A percentile compares a stretch with the other conserved stretches of the same genome.
Evolutionary conservation across 805 yeast species (phyloP).

Genomic region (Ogataea pilisensis): DNA sequence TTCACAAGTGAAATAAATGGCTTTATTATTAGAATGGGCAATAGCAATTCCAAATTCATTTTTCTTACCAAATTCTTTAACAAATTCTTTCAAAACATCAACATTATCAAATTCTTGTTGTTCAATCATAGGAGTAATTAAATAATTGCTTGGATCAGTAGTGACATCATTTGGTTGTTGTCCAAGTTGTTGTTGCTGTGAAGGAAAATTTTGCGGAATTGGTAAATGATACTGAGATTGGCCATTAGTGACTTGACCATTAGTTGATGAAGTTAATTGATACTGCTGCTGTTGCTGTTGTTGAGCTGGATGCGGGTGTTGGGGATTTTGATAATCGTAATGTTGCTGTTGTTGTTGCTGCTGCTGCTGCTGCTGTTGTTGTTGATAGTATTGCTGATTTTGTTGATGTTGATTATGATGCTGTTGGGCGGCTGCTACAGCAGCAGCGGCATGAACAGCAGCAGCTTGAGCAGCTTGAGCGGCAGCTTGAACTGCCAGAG

Average conservation of each 20-base stretch:
- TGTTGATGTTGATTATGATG: conserved; percentile 10
- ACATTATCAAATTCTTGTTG: conserved; percentile 49
- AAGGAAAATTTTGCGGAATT: not conserved
- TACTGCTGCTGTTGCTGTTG: conserved; percentile 9
- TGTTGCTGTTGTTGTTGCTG: conserved; percentile 15
- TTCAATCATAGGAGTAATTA: conserved; percentile 51
- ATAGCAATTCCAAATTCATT: conserved; percentile 58
- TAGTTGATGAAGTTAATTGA: too few relatives aligned
- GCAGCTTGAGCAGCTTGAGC: conserved; percentile 17
- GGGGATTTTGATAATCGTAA: conserved; percentile 9
- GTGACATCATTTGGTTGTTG: conserved; percentile 7
- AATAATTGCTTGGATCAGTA: conserved; percentile 34
- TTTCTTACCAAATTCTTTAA: conserved; percentile 51
- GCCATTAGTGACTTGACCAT: conserved; percentile 6
- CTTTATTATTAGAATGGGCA: conserved; percentile 55
- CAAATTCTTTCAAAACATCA: conserved; percentile 48
- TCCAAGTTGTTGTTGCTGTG: conserved; percentile 4
- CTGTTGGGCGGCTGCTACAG: conserved; percentile 20
- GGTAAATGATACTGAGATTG: conserved; percentile 3
- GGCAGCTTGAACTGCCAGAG: conserved; percentile 21
- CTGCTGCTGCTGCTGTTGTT: conserved; percentile 6
- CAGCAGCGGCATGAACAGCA: conserved; percentile 14
- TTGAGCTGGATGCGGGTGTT: conserved; percentile 9
- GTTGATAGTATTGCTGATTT: conserved; percentile 2
- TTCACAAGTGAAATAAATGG: conserved; percentile 57